A percentile compares a stretch with the other conserved stretches of the same genome.
These are phyloP conservation scores for Scalesia atractyloides DNA, from an alignment of 129 eudicot species.

Conservation along the genomic window DNA sequence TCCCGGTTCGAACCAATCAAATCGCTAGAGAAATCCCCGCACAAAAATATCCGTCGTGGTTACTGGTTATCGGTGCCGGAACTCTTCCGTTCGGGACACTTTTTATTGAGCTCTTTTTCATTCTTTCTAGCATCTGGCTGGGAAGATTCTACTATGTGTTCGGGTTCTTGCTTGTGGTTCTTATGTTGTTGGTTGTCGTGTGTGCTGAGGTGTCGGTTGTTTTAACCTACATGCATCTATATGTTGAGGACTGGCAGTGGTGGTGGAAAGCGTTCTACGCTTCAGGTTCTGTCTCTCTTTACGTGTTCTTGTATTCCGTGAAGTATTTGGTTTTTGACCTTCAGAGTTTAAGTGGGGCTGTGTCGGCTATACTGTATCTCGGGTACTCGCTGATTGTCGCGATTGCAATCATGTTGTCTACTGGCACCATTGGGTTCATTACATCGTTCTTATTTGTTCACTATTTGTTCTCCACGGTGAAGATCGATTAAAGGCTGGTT, in stretches of 20 bases:
- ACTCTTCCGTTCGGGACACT: constrained; percentile 51
- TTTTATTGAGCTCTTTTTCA: constrained; percentile 43
- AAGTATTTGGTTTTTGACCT: constrained; percentile 67
- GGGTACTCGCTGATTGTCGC: constrained; percentile 50
- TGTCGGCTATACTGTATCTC: constrained; percentile 58
- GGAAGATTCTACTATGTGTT: constrained; percentile 50
- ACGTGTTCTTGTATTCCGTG: constrained; percentile 63
- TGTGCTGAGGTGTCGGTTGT: constrained; percentile 52
- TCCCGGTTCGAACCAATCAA: constrained; percentile 48
- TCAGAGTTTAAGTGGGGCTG: constrained; percentile 65
- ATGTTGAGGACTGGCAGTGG: constrained; percentile 82
- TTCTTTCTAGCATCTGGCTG: constrained; percentile 50
- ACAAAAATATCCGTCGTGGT: constrained; percentile 60
- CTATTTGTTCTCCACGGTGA: constrained; percentile 36
- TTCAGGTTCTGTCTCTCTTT: constrained; percentile 61
- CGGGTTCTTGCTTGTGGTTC: constrained; percentile 45
- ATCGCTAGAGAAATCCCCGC: constrained; percentile 56
- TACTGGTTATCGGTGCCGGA: constrained; percentile 41
- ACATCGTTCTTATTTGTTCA: constrained; percentile 41
- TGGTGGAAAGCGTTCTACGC: constrained; percentile 86
- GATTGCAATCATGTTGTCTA: constrained; percentile 35
- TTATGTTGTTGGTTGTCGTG: constrained; percentile 43
- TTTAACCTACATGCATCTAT: constrained; percentile 46
- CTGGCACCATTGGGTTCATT: constrained; percentile 37
- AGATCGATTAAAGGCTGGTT: constrained; percentile 26